A percentile compares a stretch with the other conserved stretches of the same genome.
Conservation (phyloP, 2,329 filamentous ascomycete species). For the Stagonosporopsis tanaceti region DNA sequence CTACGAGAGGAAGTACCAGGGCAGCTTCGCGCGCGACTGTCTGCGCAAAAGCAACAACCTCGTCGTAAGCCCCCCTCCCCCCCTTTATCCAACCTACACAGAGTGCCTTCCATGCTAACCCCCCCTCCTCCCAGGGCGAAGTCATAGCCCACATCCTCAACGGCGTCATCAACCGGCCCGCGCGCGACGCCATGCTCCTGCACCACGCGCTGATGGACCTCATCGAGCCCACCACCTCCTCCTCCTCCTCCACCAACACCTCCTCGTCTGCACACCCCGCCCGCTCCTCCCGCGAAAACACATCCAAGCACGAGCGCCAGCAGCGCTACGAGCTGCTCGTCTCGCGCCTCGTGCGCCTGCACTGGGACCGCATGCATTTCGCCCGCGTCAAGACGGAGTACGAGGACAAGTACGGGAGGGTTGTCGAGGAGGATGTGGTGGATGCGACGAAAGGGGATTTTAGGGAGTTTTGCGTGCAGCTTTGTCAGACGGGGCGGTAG, state of each 20-base stretch:
- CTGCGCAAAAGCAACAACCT: slow-evolving; percentile 89
- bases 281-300: slow-evolving; percentile 32
- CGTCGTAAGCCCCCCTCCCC: slow-evolving; percentile 70
- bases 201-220: slow-evolving; percentile 81
- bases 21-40: slow-evolving; percentile 88
- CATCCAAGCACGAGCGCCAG: slow-evolving; percentile 51
- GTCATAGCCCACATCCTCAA: slow-evolving; percentile 94
- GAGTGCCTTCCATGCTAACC: neutral
- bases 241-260: slow-evolving; percentile 9
- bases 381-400: slow-evolving; percentile 81
- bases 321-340: slow-evolving; percentile 87
- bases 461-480: slow-evolving; percentile 75
- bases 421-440: slow-evolving; percentile 79
- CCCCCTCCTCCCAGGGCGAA: slow-evolving; percentile 75
- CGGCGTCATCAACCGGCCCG: slow-evolving; percentile 93
- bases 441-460: slow-evolving; percentile 80
- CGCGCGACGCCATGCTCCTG: slow-evolving; percentile 88
- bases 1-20: slow-evolving; percentile 76
- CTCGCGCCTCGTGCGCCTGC: slow-evolving; percentile 83
- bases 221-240: slow-evolving; percentile 42
- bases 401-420: slow-evolving; percentile 75
- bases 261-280: neutral
- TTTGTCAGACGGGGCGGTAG: slow-evolving; percentile 53
- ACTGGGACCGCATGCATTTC: slow-evolving; percentile 90
- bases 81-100: neutral